phyloP scores from a whole-genome alignment of 2,329 filamentous ascomycete species.

The Fusarium nodosum region DNA sequence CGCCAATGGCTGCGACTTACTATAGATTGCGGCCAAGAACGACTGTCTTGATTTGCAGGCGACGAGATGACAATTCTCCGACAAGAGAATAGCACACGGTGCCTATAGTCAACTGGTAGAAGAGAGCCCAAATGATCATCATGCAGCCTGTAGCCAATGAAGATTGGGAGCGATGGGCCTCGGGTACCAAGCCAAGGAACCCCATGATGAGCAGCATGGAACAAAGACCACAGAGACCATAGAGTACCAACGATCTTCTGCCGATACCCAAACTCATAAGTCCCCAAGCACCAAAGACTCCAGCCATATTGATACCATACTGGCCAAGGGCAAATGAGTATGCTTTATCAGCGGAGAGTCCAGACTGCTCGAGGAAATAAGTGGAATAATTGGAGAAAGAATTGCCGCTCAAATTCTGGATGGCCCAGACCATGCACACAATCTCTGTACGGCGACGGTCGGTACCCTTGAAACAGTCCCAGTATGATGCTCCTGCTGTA shows the following conservation, averaged over 20 bases:
- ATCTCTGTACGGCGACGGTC: constrained; percentile 83
- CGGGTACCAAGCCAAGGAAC: constrained; percentile 81
- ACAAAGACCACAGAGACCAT: constrained; percentile 79
- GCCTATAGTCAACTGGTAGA: constrained; percentile 89
- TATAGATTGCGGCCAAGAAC: constrained; percentile 85
- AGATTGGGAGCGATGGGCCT: constrained; percentile 68
- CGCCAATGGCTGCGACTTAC: constrained; percentile 57
- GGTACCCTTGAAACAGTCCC: constrained; percentile 86
- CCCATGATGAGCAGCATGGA: constrained; percentile 85
- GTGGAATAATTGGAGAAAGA: constrained; percentile 76
- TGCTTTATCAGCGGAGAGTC: constrained; percentile 64
- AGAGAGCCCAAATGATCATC: constrained; percentile 85
- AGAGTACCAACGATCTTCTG: constrained; percentile 81
- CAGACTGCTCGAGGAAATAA: constrained; percentile 72
- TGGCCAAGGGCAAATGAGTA: constrained; percentile 74
- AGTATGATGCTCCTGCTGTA: constrained; percentile 79
- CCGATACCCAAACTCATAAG: constrained; percentile 82
- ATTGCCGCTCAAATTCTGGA: constrained; percentile 74
- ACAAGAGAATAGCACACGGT: constrained; percentile 93
- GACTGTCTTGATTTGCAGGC: constrained; percentile 91
- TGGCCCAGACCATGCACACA: constrained; percentile 74
- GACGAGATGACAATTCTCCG: constrained; percentile 83
- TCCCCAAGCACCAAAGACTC: constrained; percentile 85
- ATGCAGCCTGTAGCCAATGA: constrained; percentile 86
- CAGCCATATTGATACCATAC: constrained; percentile 81